Conservation (phyloP, 2,329 filamentous ascomycete species). For the Diaporthe longicolla region DNA sequence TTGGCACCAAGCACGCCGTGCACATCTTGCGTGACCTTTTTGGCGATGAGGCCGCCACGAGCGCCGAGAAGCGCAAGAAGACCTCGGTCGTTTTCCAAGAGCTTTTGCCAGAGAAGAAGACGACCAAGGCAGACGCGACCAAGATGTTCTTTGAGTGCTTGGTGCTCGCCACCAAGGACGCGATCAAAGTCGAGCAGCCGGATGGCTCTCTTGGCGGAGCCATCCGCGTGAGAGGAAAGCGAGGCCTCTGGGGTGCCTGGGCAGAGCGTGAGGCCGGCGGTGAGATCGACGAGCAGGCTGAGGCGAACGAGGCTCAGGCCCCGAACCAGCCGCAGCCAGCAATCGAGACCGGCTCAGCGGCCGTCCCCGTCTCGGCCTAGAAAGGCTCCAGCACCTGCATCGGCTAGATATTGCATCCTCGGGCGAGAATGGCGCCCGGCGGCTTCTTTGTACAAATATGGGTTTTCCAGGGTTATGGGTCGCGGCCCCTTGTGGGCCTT, state of each 20-base stretch:
- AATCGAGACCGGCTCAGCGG: slow-evolving; percentile 46
- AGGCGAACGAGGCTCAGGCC: slow-evolving; percentile 46
- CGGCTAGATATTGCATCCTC: slow-evolving; percentile 16
- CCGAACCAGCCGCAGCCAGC: slow-evolving; percentile 52
- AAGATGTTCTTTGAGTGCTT: slow-evolving; percentile 99
- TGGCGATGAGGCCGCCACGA: slow-evolving; percentile 77
- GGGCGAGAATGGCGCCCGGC: slow-evolving; percentile 3
- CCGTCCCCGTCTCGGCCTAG: slow-evolving; percentile 42
- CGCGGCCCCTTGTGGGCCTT: slow-evolving; percentile 26
- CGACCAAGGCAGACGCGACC: slow-evolving; percentile 90
- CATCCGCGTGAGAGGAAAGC: slow-evolving; percentile 89
- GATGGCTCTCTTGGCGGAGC: slow-evolving; percentile 79
- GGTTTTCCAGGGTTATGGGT: slow-evolving; percentile 29
- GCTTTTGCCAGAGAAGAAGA: slow-evolving; percentile 84
- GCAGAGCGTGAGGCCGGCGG: slow-evolving; percentile 82
- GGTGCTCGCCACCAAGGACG: slow-evolving; percentile 96
- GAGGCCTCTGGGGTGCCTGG: slow-evolving; percentile 97
- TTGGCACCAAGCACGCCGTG: slow-evolving; percentile 95
- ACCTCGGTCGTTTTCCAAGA: slow-evolving; percentile 90
- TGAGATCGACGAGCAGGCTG: slow-evolving; percentile 69
- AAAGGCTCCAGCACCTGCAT: slow-evolving; percentile 7
- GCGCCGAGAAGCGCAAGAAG: slow-evolving; percentile 80
- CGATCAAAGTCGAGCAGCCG: slow-evolving; percentile 94
- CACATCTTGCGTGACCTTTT: slow-evolving; percentile 93
- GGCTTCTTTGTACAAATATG: slow-evolving; percentile 41